phyloP scores from a whole-genome alignment of 192 early-diverging fungal species.

The Coemansia erecta region DNA sequence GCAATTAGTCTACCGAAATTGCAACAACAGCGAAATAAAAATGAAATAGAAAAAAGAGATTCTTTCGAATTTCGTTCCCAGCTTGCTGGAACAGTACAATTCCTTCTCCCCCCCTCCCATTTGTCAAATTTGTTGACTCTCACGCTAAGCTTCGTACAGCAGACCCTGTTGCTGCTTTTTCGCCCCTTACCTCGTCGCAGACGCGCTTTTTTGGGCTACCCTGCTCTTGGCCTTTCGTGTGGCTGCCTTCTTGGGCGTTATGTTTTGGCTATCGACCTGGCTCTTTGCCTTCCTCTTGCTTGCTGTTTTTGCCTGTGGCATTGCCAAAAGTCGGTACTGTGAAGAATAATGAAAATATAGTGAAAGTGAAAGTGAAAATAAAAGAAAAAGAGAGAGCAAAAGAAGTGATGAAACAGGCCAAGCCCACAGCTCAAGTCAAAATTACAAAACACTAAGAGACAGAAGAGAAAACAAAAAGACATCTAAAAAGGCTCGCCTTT shows the following conservation, averaged over 20 bases:
- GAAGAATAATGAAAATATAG: too few relatives aligned
- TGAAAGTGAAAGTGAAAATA: neutral
- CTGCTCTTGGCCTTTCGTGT: neutral
- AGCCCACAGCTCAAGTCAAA: too few relatives aligned
- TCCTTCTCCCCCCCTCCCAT: neutral
- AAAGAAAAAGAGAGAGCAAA: neutral
- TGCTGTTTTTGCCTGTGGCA: conserved; percentile 1
- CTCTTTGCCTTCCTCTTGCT: neutral
- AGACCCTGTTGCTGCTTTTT: neutral
- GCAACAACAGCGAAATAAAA: too few relatives aligned
- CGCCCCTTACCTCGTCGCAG: neutral
- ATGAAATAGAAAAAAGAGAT: neutral
- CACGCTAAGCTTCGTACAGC: neutral
- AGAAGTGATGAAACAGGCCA: too few relatives aligned
- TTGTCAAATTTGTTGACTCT: neutral
- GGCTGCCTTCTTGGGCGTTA: neutral
- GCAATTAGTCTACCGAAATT: too few relatives aligned
- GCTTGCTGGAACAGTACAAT: too few relatives aligned
- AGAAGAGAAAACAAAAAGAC: neutral
- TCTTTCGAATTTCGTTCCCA: neutral
- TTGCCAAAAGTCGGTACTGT: neutral
- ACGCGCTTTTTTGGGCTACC: neutral
- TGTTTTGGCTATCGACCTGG: neutral
- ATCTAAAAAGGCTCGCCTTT: neutral
- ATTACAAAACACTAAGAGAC: neutral